phyloP scores from a whole-genome alignment of 2,329 filamentous ascomycete species.

The Mycocentrospora acerina region DNA sequence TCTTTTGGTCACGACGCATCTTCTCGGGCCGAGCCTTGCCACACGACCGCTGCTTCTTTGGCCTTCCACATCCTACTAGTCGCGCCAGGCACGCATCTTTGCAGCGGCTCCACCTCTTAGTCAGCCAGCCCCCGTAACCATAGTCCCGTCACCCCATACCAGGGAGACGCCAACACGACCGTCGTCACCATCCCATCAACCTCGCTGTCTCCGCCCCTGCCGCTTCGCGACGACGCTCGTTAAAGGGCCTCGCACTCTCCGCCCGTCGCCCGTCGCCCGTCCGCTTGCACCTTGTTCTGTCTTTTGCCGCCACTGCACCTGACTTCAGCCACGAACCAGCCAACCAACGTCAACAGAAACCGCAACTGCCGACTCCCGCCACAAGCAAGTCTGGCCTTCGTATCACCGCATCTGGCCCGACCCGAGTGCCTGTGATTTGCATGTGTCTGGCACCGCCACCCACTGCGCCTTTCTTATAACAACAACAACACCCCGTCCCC shows the following conservation, averaged over 20 bases:
- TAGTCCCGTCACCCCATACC: constrained; percentile 2
- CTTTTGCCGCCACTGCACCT: constrained; percentile 11
- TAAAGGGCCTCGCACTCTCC: background rate
- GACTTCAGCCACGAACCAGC: too few relatives aligned
- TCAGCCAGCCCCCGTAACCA: too few relatives aligned
- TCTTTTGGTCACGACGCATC: too few relatives aligned
- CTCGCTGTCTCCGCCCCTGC: too few relatives aligned
- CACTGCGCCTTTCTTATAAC: constrained; percentile 15
- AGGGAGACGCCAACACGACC: too few relatives aligned
- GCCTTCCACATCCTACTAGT: constrained; percentile 5
- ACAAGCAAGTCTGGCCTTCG: constrained; percentile 3
- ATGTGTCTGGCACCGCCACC: constrained; percentile 13
- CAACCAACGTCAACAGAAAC: constrained; percentile 10
- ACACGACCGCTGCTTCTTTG: too few relatives aligned
- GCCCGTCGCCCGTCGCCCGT: background rate
- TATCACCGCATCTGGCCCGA: background rate
- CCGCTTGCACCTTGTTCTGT: background rate
- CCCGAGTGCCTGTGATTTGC: constrained; percentile 5
- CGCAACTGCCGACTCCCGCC: constrained; percentile 26
- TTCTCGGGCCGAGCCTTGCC: too few relatives aligned
- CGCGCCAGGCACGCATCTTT: constrained; percentile 6
- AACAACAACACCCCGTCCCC: constrained; percentile 8
- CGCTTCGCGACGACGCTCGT: too few relatives aligned
- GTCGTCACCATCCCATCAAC: too few relatives aligned
- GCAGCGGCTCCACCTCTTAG: constrained; percentile 1